These are phyloP conservation scores for Phytophthora colocasiae DNA, from an alignment of 352 stramenopile species.

Conservation along the genomic window DNA sequence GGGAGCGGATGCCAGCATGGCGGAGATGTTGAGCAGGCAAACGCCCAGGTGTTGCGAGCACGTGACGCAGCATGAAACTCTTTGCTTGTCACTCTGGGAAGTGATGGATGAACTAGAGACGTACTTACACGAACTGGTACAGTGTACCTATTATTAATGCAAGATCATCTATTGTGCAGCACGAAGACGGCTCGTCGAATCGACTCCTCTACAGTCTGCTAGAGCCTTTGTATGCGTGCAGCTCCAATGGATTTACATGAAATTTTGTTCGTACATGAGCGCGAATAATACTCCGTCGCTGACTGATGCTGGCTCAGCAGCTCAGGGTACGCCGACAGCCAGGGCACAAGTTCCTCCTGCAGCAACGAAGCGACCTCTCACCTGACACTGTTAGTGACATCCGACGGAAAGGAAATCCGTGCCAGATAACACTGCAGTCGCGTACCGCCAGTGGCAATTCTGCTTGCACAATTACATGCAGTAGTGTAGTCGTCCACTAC, in stretches of 20 bases:
- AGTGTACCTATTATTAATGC: not conserved
- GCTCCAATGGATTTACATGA: conserved; percentile 30
- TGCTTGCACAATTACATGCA: too few species aligned
- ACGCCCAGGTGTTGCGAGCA: conserved; percentile 15
- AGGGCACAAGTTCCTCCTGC: too few species aligned
- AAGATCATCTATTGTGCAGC: too few species aligned
- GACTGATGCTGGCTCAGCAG: not conserved
- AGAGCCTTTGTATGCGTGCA: conserved; percentile 26
- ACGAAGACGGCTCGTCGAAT: too few species aligned
- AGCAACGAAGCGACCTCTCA: too few species aligned
- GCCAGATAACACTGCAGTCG: too few species aligned
- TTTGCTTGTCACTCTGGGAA: not conserved
- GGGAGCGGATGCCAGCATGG: not conserved
- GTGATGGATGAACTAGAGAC: conserved; percentile 1
- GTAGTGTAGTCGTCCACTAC: too few species aligned
- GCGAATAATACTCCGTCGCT: conserved; percentile 29
- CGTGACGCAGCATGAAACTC: conserved; percentile 39
- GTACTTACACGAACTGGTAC: too few species aligned
- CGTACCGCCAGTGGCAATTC: too few species aligned
- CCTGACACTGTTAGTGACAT: too few species aligned
- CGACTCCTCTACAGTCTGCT: conserved; percentile 8
- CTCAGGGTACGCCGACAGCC: too few species aligned
- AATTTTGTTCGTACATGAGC: conserved; percentile 42
- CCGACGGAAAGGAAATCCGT: too few species aligned
- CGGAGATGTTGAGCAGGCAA: conserved; percentile 1